phyloP scores from a whole-genome alignment of 805 yeast genomes.

The Myxozyma lipomycoides region DNA sequence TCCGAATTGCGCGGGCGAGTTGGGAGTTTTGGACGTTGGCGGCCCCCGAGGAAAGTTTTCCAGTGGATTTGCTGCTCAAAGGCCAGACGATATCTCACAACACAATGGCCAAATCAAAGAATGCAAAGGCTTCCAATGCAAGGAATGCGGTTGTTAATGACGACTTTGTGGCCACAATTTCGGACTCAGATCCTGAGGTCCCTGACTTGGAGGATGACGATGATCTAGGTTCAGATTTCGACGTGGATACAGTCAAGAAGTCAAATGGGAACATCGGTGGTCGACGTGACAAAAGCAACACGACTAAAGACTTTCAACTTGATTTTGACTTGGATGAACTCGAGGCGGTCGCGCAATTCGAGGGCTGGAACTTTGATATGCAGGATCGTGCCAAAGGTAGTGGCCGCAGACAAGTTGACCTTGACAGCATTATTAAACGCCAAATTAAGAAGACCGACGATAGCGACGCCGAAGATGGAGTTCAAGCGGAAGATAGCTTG shows the following conservation, averaged over 20 bases:
- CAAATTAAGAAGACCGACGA: slow-evolving; percentile 69
- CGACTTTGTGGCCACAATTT: slow-evolving; percentile 24
- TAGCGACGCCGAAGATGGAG: slow-evolving; percentile 34
- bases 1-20: too few relatives aligned
- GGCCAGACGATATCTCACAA: too few relatives aligned
- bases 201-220: slow-evolving; percentile 24
- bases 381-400: slow-evolving; percentile 37
- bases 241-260: slow-evolving; percentile 14
- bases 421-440: slow-evolving; percentile 80
- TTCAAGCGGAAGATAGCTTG: slow-evolving; percentile 5
- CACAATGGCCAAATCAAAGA: slow-evolving; percentile 11
- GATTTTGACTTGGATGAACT: slow-evolving; percentile 62
- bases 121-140: too few relatives aligned
- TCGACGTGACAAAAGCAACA: neutral
- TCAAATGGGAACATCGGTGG: slow-evolving; percentile 1
- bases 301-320: slow-evolving; percentile 51
- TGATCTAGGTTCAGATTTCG: slow-evolving; percentile 4
- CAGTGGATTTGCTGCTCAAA: too few relatives aligned
- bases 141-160: slow-evolving; percentile 3
- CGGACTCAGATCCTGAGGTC: slow-evolving; percentile 21
- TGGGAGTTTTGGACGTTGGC: too few relatives aligned
- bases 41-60: too few relatives aligned
- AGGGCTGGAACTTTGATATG: slow-evolving; percentile 82
- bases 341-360: slow-evolving; percentile 44
- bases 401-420: slow-evolving; percentile 61